These are phyloP conservation scores for Podospora sp. DNA, from an alignment of 495 filamentous ascomycete genomes.

Conservation along the genomic window DNA sequence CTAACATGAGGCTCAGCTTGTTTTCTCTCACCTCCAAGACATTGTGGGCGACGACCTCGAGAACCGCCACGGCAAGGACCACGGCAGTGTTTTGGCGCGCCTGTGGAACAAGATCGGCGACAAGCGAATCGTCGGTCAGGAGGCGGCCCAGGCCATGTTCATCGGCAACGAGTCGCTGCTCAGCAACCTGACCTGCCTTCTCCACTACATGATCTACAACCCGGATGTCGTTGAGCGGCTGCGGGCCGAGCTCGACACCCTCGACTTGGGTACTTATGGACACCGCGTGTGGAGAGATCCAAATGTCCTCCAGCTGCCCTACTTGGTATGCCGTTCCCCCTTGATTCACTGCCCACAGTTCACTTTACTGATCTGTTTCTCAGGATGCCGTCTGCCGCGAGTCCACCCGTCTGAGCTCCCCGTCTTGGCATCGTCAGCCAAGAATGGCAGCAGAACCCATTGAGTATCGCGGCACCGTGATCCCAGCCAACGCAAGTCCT, in stretches of 20 bases:
- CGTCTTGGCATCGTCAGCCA: conserved; percentile 14
- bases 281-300: conserved; percentile 9
- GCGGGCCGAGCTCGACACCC: conserved; percentile 10
- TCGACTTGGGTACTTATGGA: conserved; percentile 7
- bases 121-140: conserved; percentile 8
- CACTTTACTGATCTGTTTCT: neutral
- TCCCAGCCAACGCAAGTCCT: conserved; percentile 5
- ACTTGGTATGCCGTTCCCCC: neutral
- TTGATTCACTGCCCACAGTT: neutral
- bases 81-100: conserved; percentile 6
- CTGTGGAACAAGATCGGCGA: conserved; percentile 4
- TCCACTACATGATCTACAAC: conserved; percentile 14
- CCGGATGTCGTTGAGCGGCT: neutral
- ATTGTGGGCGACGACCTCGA: conserved; percentile 7
- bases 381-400: conserved; percentile 10
- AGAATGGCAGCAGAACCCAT: neutral
- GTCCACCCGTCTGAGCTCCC: conserved; percentile 14
- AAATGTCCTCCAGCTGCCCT: conserved; percentile 9
- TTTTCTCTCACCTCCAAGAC: neutral
- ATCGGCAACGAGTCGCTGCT: conserved; percentile 18
- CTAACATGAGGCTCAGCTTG: neutral
- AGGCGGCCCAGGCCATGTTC: conserved; percentile 13
- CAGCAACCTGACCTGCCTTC: conserved; percentile 13
- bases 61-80: conserved; percentile 13
- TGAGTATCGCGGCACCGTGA: conserved; percentile 7